Conservation (phyloP, 352 stramenopile species). For the Pythium inflatum region DNA sequence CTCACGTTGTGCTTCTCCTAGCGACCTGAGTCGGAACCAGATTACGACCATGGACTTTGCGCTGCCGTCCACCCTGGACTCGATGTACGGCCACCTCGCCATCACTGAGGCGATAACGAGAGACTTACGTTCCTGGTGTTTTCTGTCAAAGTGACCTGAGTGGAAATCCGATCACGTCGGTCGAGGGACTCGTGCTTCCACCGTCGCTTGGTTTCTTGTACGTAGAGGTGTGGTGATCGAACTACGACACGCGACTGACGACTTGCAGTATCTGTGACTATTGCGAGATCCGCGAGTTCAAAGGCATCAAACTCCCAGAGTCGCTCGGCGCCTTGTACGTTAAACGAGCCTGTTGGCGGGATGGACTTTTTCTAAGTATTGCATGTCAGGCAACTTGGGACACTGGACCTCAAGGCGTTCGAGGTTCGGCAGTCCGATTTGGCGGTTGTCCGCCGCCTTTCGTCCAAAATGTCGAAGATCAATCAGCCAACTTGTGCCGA, state of each 20-base stretch:
- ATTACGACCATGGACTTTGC: not conserved
- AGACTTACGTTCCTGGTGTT: not conserved
- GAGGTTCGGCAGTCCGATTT: not conserved
- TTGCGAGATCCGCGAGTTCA: not conserved
- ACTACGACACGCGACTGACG: too few species aligned
- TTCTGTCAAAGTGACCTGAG: not conserved
- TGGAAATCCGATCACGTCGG: not conserved
- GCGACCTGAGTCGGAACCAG: not conserved
- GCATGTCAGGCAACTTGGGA: not conserved
- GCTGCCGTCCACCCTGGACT: not conserved
- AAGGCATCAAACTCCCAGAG: not conserved
- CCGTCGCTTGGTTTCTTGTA: not conserved
- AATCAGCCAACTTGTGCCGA: not conserved
- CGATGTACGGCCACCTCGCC: not conserved
- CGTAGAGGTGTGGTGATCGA: too few species aligned
- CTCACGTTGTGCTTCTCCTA: not conserved
- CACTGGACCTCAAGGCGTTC: not conserved
- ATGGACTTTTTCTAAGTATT: not conserved
- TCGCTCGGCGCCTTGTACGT: not conserved
- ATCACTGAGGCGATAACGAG: too few species aligned
- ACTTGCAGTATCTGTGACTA: not conserved
- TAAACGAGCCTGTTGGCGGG: not conserved
- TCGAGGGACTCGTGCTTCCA: not conserved
- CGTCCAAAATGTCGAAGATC: not conserved
- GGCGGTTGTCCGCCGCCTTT: not conserved